Percentiles rank a stretch among this genome's conserved stretches.
These are phyloP conservation scores for Aspergillus quadrilineatus DNA, from an alignment of 2,329 filamentous ascomycete genomes.

Conservation along the genomic window DNA sequence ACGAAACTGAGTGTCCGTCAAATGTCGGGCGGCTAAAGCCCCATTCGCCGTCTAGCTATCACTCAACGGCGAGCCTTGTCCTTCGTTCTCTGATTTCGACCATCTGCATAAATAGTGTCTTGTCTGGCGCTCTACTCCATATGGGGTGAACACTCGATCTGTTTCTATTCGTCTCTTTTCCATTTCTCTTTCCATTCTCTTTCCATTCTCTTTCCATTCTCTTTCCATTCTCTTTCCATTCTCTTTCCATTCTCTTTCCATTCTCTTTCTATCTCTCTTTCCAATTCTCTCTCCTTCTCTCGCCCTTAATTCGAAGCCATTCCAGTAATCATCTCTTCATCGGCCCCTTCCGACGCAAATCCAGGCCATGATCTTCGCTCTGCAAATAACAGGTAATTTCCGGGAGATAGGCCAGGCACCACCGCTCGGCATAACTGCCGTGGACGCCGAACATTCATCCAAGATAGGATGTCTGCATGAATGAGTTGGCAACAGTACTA, in stretches of 20 bases:
- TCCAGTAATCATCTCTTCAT: not conserved
- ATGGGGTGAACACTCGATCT: not conserved
- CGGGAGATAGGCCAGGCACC: not conserved
- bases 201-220: no score
- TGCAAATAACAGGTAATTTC: not conserved
- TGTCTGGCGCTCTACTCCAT: not conserved
- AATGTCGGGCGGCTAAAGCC: not conserved
- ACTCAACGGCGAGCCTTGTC: not conserved
- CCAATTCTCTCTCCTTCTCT: no score
- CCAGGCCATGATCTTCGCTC: not conserved
- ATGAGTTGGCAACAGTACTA: not conserved
- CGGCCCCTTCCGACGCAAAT: not conserved
- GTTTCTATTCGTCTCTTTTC: not conserved
- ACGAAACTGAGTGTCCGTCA: no score
- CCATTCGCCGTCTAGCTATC: not conserved
- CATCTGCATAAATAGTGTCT: not conserved
- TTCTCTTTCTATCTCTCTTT: no score
- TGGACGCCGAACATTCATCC: not conserved
- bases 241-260: no score
- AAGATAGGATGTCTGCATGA: not conserved
- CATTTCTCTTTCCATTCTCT: no score
- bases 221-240: no score
- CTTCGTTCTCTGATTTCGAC: not conserved
- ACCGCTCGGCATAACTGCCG: not conserved
- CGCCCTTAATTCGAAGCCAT: no score